These are phyloP conservation scores for Boletus rubescentipes DNA, from an alignment of 768 basidiomycete genomes.

Conservation along the genomic window DNA sequence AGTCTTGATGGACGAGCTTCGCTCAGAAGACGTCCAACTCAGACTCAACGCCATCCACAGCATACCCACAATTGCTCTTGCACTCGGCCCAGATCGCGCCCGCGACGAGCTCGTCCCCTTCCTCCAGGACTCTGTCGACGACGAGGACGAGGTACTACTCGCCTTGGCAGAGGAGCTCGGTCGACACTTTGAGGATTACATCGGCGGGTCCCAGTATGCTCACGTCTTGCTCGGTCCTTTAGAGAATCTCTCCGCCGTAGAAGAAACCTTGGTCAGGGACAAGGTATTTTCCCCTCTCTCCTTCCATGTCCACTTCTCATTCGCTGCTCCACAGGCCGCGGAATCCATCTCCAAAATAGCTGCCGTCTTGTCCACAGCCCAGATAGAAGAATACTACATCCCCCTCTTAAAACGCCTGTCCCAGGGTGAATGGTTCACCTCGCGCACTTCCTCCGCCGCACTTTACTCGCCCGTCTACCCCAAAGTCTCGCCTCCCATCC, in stretches of 20 bases:
- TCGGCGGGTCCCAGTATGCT: constrained; percentile 86
- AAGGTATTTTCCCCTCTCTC: constrained; percentile 58
- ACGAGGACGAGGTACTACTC: constrained; percentile 96
- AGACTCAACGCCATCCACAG: constrained; percentile 96
- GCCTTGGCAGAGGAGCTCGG: constrained; percentile 96
- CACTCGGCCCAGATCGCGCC: constrained; percentile 91
- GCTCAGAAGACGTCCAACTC: constrained; percentile 95
- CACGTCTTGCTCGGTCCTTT: constrained; percentile 88
- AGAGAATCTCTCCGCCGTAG: constrained; percentile 94
- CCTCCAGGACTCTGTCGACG: constrained; percentile 98
- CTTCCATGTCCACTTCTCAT: background rate
- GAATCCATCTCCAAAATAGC: constrained; percentile 94
- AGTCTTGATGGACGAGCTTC: constrained; percentile 96
- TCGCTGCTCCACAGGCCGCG: constrained; percentile 62
- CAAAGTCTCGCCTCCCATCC: constrained; percentile 66
- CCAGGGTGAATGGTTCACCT: constrained; percentile 98
- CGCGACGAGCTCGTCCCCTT: constrained; percentile 95
- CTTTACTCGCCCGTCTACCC: constrained; percentile 89
- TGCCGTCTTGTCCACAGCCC: constrained; percentile 66
- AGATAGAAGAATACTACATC: constrained; percentile 88
- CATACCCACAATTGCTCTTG: constrained; percentile 96
- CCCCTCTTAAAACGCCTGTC: constrained; percentile 88
- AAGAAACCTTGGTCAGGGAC: constrained; percentile 96
- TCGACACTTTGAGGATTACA: constrained; percentile 87
- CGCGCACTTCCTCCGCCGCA: constrained; percentile 92